phyloP scores from a whole-genome alignment of 2,329 filamentous ascomycete genomes.

The Ophiocordyceps camponoti-floridani region DNA sequence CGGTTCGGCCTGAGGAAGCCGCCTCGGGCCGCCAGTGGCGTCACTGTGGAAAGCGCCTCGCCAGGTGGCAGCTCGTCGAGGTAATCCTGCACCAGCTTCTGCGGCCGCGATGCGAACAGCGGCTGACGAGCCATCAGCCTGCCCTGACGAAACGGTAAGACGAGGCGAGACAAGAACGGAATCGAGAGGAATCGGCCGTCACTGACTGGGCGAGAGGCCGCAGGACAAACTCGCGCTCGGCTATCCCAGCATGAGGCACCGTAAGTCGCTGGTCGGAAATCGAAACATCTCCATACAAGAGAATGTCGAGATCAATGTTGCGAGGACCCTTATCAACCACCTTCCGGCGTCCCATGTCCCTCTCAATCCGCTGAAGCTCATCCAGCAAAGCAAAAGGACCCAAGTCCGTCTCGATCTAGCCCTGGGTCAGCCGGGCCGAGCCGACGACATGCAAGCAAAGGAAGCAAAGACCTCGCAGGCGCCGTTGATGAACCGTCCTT shows the following conservation, averaged over 20 bases:
- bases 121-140: slow-evolving; percentile 38
- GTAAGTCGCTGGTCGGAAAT: slow-evolving; percentile 57
- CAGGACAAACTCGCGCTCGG: slow-evolving; percentile 86
- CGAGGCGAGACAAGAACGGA: neutral
- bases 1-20: slow-evolving; percentile 40
- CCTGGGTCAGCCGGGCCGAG: neutral
- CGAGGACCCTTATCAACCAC: slow-evolving; percentile 83
- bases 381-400: slow-evolving; percentile 62
- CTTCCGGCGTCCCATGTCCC: slow-evolving; percentile 61
- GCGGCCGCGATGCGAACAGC: slow-evolving; percentile 33
- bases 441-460: neutral
- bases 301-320: slow-evolving; percentile 85
- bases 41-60: slow-evolving; percentile 37
- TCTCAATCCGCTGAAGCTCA: slow-evolving; percentile 70
- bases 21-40: slow-evolving; percentile 27
- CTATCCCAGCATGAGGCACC: slow-evolving; percentile 69
- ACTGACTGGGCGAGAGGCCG: slow-evolving; percentile 64
- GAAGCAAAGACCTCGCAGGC: slow-evolving; percentile 54
- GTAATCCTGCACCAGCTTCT: slow-evolving; percentile 42
- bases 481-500: slow-evolving; percentile 79
- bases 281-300: slow-evolving; percentile 56
- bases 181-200: neutral
- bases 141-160: neutral
- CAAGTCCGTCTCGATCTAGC: slow-evolving; percentile 62
- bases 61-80: slow-evolving; percentile 37